Conservation (phyloP, 257 asterid genomes). For the Solanum appendiculatum region DNA sequence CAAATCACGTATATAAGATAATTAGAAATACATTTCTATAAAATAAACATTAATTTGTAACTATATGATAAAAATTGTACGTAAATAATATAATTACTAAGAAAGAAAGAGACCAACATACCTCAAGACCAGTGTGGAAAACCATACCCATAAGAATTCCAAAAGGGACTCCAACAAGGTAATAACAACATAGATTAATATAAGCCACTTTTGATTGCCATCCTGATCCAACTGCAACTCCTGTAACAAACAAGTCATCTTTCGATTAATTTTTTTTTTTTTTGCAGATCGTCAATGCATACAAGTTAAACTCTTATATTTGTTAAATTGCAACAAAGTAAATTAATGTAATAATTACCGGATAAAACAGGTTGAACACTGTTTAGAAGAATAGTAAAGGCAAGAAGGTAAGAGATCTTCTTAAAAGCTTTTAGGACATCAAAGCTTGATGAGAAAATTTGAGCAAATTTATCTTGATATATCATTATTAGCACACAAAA, state of each 20-base stretch:
- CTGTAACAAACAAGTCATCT: not conserved
- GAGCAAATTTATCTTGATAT: constrained; percentile 21
- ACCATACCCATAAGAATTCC: constrained; percentile 33
- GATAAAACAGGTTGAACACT: constrained; percentile 55
- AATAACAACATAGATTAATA: constrained; percentile 36
- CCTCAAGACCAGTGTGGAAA: constrained; percentile 29
- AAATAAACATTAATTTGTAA: not conserved
- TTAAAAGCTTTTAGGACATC: constrained; percentile 27
- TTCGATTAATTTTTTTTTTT: no score
- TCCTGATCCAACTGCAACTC: constrained; percentile 52
- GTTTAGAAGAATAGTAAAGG: constrained; percentile 38
- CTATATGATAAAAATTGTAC: not conserved
- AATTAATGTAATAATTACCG: constrained; percentile 16
- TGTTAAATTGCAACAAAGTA: no score
- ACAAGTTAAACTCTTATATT: not conserved
- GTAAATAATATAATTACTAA: not conserved
- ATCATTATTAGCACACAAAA: constrained; percentile 19
- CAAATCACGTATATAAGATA: not conserved
- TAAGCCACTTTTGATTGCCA: constrained; percentile 47
- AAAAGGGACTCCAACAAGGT: constrained; percentile 42
- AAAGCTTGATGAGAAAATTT: constrained; percentile 30
- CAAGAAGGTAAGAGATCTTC: constrained; percentile 25
- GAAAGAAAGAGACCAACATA: not conserved
- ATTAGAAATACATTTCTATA: not conserved
- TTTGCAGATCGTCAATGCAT: not conserved